Evolutionary conservation across 306 rosid species (phyloP).

Genomic region (Hippophae tibetana): DNA sequence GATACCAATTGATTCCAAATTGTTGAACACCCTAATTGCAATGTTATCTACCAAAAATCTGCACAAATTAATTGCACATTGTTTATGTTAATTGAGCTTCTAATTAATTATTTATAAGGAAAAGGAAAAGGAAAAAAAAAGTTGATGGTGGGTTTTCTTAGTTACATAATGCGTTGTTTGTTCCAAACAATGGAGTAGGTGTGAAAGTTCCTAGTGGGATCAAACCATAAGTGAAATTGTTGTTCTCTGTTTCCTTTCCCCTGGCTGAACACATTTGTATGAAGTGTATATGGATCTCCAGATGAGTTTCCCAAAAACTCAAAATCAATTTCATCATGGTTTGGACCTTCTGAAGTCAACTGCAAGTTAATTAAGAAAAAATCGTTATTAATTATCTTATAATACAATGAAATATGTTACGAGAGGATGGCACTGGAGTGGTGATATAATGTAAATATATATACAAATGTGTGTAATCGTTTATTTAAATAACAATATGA

Average conservation of each 20-base stretch:
- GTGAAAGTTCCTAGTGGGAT: conserved; percentile 41
- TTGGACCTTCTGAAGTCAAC: conserved; percentile 61
- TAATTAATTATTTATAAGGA: no score
- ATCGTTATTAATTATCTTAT: background rate
- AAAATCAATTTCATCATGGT: conserved; percentile 40
- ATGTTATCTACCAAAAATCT: conserved; percentile 31
- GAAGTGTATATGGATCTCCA: conserved; percentile 37
- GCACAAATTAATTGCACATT: conserved; percentile 1
- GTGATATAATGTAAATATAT: no score
- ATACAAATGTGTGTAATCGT: no score
- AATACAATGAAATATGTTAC: no score
- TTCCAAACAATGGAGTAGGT: conserved; percentile 40
- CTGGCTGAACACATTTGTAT: conserved; percentile 33
- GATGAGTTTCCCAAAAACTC: conserved; percentile 41
- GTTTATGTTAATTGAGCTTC: no score
- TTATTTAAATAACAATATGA: background rate
- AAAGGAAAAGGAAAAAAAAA: background rate
- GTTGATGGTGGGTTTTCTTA: background rate
- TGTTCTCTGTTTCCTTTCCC: conserved; percentile 40
- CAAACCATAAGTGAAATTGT: conserved; percentile 41
- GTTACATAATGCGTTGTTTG: conserved; percentile 33
- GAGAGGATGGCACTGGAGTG: no score
- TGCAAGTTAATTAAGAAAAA: conserved; percentile 3
- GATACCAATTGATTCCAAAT: conserved; percentile 26
- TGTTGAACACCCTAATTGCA: conserved; percentile 29